Base-by-base conservation (phyloP, 805 yeast genomes). In the Pichia manshurica region DNA sequence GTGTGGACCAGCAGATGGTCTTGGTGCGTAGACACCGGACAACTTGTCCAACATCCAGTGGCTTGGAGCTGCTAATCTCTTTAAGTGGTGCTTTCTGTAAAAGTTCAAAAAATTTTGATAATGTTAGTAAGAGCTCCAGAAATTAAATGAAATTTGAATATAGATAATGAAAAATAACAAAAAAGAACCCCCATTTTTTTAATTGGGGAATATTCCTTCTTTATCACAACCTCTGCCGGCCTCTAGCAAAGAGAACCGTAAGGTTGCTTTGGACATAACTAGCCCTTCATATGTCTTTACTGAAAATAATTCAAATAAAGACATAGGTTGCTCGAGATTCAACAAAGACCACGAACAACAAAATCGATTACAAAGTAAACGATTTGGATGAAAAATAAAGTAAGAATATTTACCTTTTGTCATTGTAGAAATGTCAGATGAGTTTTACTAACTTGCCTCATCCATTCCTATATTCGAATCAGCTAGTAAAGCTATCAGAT, bases 1-100 rank as follows among this genome's bases (percentile, higher is more conserved):
- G 82, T 91, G 99, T 73, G 99, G 99, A 81, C 99, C 99, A 66
- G 96, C 84, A 59, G 97, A 89, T 71, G 98, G 96, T 81, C 98
- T 89, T 80, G 99, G 99, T 60, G 99, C 99, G 75, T 93, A 93
- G 70, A 87, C 81, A 74, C 99, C 99, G 71, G 97, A 87, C 79
- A 93, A 82, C 81, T 93, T 93, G 95, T 95, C 99, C 81, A 93
- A 87, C 95, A 93, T 87, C 99, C 99, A 93, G 85, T 93, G 99
- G 81, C 90, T 85, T 82, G 99, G 99, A 75, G 99, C 99, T 75
- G 98, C 96, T 78, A 91, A 85, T 85, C 98, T 89, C 84, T 91
- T 90, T 75, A 90, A 84, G 76, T 91, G 97, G 84, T 91, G 90
- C 90, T 89, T 88, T 85, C 90, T 86, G 71, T 66, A 44, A 31